Evolutionary conservation across 306 rosid genomes (phyloP).

Genomic region (apple (Malus domestica)): ASM211411v1 NC_041797.1:22420501-22421000

Average conservation of each 20-base stretch:
- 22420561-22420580: no score
- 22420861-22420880: conserved; percentile 69
- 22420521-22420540: no score
- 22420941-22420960: not conserved
- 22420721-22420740: conserved; percentile 69
- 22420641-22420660: no score
- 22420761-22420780: conserved; percentile 61
- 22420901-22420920: not conserved
- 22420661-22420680: no score
- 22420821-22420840: conserved; percentile 66
- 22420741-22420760: conserved; percentile 84
- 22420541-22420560: no score
- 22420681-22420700: no score
- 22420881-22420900: conserved; percentile 31
- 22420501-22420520: no score
- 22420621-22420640: no score
- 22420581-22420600: no score
- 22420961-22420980: not conserved
- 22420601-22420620: no score
- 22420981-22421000: not conserved
- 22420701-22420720: conserved; percentile 39
- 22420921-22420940: not conserved
- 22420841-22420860: conserved; percentile 71
- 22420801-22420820: conserved; percentile 71
- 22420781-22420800: conserved; percentile 53